Percentiles rank a stretch among this genome's conserved stretches.
Conservation (phyloP, 805 yeast genomes). For the Schwanniomyces occidentalis region DNA sequence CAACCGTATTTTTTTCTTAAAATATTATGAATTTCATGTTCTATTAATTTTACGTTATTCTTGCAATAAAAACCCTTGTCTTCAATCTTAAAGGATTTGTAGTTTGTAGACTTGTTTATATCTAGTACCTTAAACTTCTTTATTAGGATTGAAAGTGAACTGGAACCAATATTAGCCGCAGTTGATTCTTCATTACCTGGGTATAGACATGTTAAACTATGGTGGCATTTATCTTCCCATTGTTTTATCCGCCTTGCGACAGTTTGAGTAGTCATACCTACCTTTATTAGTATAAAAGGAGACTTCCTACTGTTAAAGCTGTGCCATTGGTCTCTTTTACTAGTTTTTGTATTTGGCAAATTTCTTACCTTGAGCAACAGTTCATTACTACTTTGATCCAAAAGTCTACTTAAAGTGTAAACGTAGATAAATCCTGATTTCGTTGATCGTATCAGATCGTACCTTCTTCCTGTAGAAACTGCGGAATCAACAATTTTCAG, state of each 20-base stretch:
- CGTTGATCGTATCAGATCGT: neutral
- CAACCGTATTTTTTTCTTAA: constrained; percentile 44
- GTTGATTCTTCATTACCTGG: constrained; percentile 22
- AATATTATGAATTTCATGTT: constrained; percentile 40
- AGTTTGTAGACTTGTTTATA: constrained; percentile 4
- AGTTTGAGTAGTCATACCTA: constrained; percentile 53
- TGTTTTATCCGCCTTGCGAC: constrained; percentile 45
- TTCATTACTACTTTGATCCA: constrained; percentile 20
- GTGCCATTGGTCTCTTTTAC: constrained; percentile 26
- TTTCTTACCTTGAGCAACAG: constrained; percentile 41
- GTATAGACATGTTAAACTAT: constrained; percentile 39
- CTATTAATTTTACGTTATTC: constrained; percentile 34
- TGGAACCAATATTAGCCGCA: neutral
- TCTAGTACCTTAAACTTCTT: constrained; percentile 5
- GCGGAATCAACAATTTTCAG: neutral
- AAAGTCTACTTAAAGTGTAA: constrained; percentile 46
- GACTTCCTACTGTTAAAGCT: constrained; percentile 37
- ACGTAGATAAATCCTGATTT: constrained; percentile 48
- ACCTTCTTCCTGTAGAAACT: neutral
- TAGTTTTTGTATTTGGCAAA: constrained; percentile 19
- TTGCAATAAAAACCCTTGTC: constrained; percentile 37
- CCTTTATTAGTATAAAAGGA: constrained; percentile 45
- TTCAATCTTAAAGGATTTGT: constrained; percentile 18
- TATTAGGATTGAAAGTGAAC: constrained; percentile 3
- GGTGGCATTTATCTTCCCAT: constrained; percentile 55